Evolutionary conservation across 306 rosid species (phyloP).

Genomic region (Trifolium fragiferum): DNA sequence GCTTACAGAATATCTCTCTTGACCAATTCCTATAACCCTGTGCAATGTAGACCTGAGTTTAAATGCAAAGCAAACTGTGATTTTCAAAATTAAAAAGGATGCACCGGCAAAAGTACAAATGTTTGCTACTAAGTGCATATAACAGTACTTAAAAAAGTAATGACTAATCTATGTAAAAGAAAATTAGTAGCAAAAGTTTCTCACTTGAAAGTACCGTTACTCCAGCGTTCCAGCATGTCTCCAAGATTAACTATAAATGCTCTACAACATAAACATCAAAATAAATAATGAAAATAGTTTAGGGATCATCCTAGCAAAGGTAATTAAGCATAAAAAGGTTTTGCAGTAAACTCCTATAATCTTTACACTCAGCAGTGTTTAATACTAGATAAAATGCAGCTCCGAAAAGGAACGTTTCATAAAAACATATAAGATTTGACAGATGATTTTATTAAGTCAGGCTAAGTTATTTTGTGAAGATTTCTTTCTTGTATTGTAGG

Average conservation of each 20-base stretch:
- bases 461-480: too few species aligned
- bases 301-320: not conserved
- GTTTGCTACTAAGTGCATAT: not conserved
- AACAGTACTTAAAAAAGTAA: not conserved
- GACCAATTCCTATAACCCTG: slow-evolving; percentile 84
- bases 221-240: slow-evolving; percentile 98
- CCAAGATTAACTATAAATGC: slow-evolving; percentile 92
- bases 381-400: too few species aligned
- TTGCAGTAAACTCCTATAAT: not conserved
- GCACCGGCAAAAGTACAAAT: not conserved
- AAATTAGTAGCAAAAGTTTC: slow-evolving; percentile 29
- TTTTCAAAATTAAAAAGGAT: slow-evolving; percentile 28
- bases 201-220: slow-evolving; percentile 85
- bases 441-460: too few species aligned
- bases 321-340: not conserved
- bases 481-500: too few species aligned
- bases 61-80: slow-evolving; percentile 21
- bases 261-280: slow-evolving; percentile 51
- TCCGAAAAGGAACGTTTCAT: too few species aligned
- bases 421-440: too few species aligned
- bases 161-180: not conserved
- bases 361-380: too few species aligned
- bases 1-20: slow-evolving; percentile 89
- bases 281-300: slow-evolving; percentile 3
- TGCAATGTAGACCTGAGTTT: slow-evolving; percentile 89